Evolutionary conservation across 192 early-diverging fungal species (phyloP), one percentile per base, ranked within the genome.

Genomic region (Backusella morwellensis): DNA sequence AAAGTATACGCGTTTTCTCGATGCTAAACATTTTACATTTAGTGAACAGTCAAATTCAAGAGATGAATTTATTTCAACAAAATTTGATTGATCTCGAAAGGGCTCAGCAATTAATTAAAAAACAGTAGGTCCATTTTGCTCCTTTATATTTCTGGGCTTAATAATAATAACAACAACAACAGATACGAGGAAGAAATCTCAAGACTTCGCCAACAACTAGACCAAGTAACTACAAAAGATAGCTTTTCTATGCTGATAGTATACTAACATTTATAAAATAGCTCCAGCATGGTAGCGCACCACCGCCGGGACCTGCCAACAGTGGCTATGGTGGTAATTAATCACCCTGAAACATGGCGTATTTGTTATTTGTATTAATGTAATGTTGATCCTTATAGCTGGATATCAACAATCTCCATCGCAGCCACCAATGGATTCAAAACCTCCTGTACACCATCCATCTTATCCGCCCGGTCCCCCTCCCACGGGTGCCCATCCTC

Each of bases 121-220:
- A 87, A 76, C 89, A 93, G 82, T 96, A 97, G 36, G 78, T 75
- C 8, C 19, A 54, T n/a, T 21, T 50, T 50, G 14, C 14, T 11
- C 23, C 2, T 3, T n/a, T 41, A 6, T 70, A n/a, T 38, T 68
- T 12, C 36, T 32, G 6, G 35, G 35, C 6, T 36, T 36, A 42
- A 52, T 15, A 34, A 52, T 4, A 15, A 17, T 6, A 66, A 38
- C 19, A 17, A 6, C 8, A 72, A 44, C 6, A 36, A 38, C 77
- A 90, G 89, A 77, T 86, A 86, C 69, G 97, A 98, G 76, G 94
- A 96, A 68, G 96, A 98, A 73, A 92, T 97, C 72, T 81, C 81
- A 67, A 89, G 92, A 21, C 84, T 97, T 72, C 91, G 94, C 21
- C 91, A 93, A 44, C 95, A 98, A 68, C 86, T 97, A 6, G 95